Percentiles rank a stretch among this genome's conserved stretches.
phyloP scores from a whole-genome alignment of 2,329 filamentous ascomycete genomes.

The Colletotrichum sp. region DNA sequence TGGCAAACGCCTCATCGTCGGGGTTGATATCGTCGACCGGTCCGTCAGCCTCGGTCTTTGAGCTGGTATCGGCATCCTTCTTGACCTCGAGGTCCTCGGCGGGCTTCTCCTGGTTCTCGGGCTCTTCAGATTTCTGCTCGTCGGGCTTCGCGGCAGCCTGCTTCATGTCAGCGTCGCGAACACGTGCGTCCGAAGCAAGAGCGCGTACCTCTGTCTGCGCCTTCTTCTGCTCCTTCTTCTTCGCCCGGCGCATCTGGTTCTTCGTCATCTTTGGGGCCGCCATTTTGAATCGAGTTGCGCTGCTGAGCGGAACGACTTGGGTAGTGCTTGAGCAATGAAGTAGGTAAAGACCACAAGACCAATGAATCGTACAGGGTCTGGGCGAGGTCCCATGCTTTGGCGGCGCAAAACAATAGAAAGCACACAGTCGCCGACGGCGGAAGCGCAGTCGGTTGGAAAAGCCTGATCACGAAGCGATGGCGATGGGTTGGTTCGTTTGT shows the following conservation, averaged over 20 bases:
- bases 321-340: slow-evolving; percentile 34
- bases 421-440: not conserved
- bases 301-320: slow-evolving; percentile 15
- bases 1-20: slow-evolving; percentile 79
- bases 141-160: slow-evolving; percentile 21
- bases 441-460: not conserved
- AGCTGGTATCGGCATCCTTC: slow-evolving; percentile 38
- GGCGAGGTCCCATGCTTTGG: slow-evolving; percentile 17
- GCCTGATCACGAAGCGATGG: not conserved
- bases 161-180: not conserved
- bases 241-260: slow-evolving; percentile 90
- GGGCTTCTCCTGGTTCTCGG: slow-evolving; percentile 28
- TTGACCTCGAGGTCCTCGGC: slow-evolving; percentile 47
- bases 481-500: not conserved
- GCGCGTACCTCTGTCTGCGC: slow-evolving; percentile 57
- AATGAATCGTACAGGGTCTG: slow-evolving; percentile 42
- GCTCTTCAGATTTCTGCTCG: slow-evolving; percentile 31
- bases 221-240: slow-evolving; percentile 92
- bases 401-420: not conserved
- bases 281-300: slow-evolving; percentile 49
- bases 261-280: slow-evolving; percentile 80
- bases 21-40: slow-evolving; percentile 68
- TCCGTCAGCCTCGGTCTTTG: slow-evolving; percentile 47
- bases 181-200: no score
- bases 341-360: slow-evolving; percentile 39